Base-by-base conservation (phyloP, 2,329 filamentous ascomycete species). In the Claviceps cyperi region DNA sequence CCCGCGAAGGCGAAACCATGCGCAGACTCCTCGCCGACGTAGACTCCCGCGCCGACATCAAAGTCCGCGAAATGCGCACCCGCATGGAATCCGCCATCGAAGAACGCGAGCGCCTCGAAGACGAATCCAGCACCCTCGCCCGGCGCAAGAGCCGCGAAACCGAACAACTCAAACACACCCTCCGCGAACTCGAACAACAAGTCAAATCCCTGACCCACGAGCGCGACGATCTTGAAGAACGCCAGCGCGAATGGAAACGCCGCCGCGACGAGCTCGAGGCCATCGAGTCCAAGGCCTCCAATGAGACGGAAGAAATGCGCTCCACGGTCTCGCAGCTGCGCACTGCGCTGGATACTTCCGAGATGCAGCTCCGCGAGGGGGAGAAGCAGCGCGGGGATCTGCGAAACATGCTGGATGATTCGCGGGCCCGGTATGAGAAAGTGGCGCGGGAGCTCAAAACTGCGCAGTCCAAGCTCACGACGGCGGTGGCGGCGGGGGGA, bases 1-100 rank as follows among this genome's bases (percentile, higher is more conserved):
- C 87, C 4, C 80, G 92, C 43, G 92, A 98, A 67, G 86, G 82
- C 24, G 91, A 97, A 69, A 96, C 88, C 1, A 97, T 98, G 90
- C 81, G 92, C 36, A 76, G 89, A 46, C 75, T 97, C 52, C 72
- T 98, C 13, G 83, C 83, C 15, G 91, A 97, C 56, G 86, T 90
- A 8, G 88, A 97, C 63, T 80, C 84, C 52, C 77, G 86, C 9
- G 82, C 90, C 1, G 90, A 97, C 56, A 73, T 73, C 53, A 86
- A 88, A 60, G 78, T 94, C 17, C 81, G 87, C 28, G 91, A 97
- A 56, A 92, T 95, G 81, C 84, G 87, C 49, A 81, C 87, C 51
- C 81, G 84, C 2, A 83, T 97, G 75, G 91, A 97, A 60, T 75
- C 86, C 1, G 90, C 90, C 0, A 77, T 94, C n/a, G 90, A 96